A percentile compares a stretch with the other conserved stretches of the same genome.
phyloP scores from a whole-genome alignment of 1,284 basidiomycete species.

The Boletellus deceptivus region DNA sequence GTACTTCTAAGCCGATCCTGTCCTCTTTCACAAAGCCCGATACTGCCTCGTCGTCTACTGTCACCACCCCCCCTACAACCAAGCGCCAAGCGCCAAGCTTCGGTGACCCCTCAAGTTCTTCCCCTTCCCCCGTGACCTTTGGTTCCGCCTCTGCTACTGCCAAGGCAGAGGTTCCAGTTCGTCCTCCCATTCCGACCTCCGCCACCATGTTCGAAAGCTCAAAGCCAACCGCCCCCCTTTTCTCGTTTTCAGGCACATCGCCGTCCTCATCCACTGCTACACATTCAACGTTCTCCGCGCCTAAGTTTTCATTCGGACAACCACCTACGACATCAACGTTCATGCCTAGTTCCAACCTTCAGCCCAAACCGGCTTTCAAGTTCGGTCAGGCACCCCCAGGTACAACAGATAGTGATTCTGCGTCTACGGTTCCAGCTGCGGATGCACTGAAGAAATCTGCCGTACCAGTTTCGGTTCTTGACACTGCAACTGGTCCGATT shows the following conservation, averaged over 20 bases:
- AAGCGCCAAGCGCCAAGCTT: constrained; percentile 14
- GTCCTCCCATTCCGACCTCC: constrained; percentile 5
- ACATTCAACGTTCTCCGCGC: constrained; percentile 3
- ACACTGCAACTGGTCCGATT: constrained; percentile 8
- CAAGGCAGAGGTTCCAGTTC: constrained; percentile 11
- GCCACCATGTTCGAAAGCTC: constrained; percentile 10
- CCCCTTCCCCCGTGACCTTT: constrained; percentile 28
- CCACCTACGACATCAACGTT: constrained; percentile 15
- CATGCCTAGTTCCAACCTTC: constrained; percentile 10
- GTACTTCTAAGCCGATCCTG: constrained; percentile 8
- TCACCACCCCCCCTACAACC: background rate
- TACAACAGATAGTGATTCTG: constrained; percentile 7
- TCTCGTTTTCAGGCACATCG: constrained; percentile 19
- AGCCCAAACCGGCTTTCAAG: constrained; percentile 21
- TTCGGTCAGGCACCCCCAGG: constrained; percentile 21
- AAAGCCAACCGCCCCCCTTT: constrained; percentile 19
- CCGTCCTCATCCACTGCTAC: constrained; percentile 5
- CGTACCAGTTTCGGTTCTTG: constrained; percentile 15
- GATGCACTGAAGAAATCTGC: constrained; percentile 18
- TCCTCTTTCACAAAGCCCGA: constrained; percentile 23
- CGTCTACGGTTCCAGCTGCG: background rate
- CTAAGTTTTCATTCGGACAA: constrained; percentile 32
- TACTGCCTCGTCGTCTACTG: background rate
- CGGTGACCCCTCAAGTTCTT: constrained; percentile 2
- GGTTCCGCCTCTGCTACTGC: constrained; percentile 8